Evolutionary conservation across 2,329 filamentous ascomycete genomes (phyloP).

Genomic region (Rugonectria rugulosa): DNA sequence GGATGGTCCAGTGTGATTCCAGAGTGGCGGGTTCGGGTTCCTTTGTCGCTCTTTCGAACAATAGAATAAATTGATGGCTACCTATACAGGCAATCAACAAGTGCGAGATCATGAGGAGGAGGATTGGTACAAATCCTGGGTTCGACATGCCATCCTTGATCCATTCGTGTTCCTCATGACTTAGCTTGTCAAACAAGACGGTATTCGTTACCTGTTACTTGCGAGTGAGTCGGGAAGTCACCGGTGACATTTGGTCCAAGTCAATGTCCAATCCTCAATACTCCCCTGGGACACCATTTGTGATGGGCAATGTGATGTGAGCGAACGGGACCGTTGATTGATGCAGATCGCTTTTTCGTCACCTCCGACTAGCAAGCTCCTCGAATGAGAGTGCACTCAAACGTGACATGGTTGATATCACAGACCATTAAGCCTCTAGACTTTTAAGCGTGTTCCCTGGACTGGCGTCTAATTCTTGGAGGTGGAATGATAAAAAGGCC

Average conservation of each 20-base stretch:
- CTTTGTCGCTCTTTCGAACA: not conserved
- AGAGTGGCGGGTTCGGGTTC: conserved; percentile 4
- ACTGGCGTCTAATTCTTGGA: conserved; percentile 15
- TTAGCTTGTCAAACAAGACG: no score
- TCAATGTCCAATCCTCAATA: not conserved
- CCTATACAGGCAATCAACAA: no score
- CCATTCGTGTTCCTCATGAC: no score
- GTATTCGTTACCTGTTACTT: no score
- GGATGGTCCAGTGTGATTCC: conserved; percentile 9
- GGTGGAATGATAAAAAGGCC: conserved; percentile 16
- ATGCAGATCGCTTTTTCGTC: conserved; percentile 6
- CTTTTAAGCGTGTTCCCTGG: conserved; percentile 1
- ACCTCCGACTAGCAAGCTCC: conserved; percentile 13
- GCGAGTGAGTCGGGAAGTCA: no score
- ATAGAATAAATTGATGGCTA: no score
- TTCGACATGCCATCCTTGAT: no score
- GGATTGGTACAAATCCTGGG: no score
- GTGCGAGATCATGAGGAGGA: not conserved
- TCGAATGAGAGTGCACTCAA: conserved; percentile 12
- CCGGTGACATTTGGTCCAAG: not conserved
- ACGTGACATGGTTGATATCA: conserved; percentile 15
- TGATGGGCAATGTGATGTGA: not conserved
- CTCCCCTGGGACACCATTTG: not conserved
- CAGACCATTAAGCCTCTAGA: conserved; percentile 2
- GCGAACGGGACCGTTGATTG: not conserved